phyloP scores from a whole-genome alignment of 352 stramenopile genomes.

The Pythium rhizo-oryzae region DNA sequence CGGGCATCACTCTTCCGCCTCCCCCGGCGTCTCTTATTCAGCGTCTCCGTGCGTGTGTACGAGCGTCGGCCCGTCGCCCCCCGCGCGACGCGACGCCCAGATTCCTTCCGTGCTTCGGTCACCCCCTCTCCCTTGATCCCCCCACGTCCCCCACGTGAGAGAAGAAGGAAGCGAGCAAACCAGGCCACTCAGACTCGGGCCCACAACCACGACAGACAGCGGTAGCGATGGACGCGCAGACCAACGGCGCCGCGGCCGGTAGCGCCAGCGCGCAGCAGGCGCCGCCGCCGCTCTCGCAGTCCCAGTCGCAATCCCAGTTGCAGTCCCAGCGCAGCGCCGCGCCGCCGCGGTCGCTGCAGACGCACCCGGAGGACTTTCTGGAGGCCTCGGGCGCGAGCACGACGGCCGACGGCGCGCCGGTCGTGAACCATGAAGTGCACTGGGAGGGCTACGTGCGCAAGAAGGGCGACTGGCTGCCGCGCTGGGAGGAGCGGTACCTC shows the following conservation, averaged over 20 bases:
- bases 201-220: neutral
- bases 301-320: conserved; percentile 8
- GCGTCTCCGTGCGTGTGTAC: neutral
- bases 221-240: neutral
- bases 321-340: neutral
- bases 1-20: neutral
- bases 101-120: neutral
- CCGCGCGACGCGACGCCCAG: conserved; percentile 2
- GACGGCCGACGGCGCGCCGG: conserved; percentile 35
- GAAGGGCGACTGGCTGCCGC: conserved; percentile 90
- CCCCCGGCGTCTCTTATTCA: too few species aligned
- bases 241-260: neutral
- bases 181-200: too few species aligned
- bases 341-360: conserved; percentile 16
- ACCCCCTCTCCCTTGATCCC: neutral
- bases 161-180: too few species aligned
- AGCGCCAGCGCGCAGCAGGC: too few species aligned
- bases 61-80: neutral
- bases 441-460: conserved; percentile 91
- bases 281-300: too few species aligned
- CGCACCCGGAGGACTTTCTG: conserved; percentile 24
- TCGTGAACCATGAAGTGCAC: conserved; percentile 72
- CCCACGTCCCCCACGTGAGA: neutral
- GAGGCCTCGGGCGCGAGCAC: conserved; percentile 46
- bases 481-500: conserved; percentile 90